Percentiles rank a stretch among this genome's conserved stretches.
Evolutionary conservation across 805 yeast species (phyloP).

Genomic region (Wickerhamomyces strasburgensis): DNA sequence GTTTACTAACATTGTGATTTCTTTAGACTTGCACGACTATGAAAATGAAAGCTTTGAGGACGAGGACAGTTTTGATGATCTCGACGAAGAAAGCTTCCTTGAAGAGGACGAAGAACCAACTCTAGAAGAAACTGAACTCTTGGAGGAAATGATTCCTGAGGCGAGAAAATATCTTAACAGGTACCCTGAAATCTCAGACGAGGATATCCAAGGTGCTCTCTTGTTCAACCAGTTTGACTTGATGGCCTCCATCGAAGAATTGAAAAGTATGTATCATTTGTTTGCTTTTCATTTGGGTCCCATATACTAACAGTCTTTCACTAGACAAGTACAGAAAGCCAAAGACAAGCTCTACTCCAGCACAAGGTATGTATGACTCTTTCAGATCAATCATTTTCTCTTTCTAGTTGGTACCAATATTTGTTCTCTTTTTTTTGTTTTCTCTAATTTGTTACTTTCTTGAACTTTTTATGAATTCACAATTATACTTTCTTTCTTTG

Average conservation of each 20-base stretch:
- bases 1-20: not conserved
- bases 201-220: constrained; percentile 50
- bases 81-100: too few species aligned
- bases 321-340: constrained; percentile 22
- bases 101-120: constrained; percentile 29
- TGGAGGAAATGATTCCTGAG: constrained; percentile 39
- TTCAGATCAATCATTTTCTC: constrained; percentile 4
- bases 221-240: constrained; percentile 56
- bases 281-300: not conserved
- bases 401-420: not conserved
- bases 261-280: constrained; percentile 25
- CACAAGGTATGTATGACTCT: constrained; percentile 42
- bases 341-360: constrained; percentile 16
- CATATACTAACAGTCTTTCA: constrained; percentile 1
- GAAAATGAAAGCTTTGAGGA: constrained; percentile 19
- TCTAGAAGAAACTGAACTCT: constrained; percentile 35
- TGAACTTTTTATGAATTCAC: not conserved
- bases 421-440: constrained; percentile 4
- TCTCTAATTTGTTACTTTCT: not conserved
- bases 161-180: constrained; percentile 34
- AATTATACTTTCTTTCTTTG: constrained; percentile 5
- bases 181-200: constrained; percentile 39
- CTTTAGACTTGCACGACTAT: constrained; percentile 26
- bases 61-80: too few species aligned
- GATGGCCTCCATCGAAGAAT: constrained; percentile 44